Evolutionary conservation across 495 filamentous ascomycete species (phyloP), one percentile per base, ranked within the genome.

Genomic region (Delitschia confertaspora): DNA sequence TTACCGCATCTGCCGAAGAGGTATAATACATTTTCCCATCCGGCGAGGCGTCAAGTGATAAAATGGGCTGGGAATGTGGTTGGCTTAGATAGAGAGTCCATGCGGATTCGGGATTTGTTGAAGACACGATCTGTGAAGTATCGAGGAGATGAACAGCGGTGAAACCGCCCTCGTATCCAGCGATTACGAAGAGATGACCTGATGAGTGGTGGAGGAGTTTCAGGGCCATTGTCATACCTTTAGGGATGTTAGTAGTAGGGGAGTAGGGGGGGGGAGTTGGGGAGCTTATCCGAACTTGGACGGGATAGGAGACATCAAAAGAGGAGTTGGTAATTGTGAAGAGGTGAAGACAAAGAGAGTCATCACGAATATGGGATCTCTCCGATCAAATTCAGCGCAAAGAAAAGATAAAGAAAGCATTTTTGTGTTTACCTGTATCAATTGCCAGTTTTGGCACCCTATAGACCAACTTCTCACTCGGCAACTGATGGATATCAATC

Each of bases 171-270:
- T 98, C 91, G 65, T 88, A 94, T 25, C 83, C 91, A n/a, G 79
- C 80, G 3, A 78, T 62, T 9, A 93, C 60, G 11, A 69, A 63
- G 0, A 78, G 60, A 13, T 58, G 51, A 16, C 47, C 49, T 11
- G 44, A 48, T 10, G 42, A 63, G 57, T 63, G 65, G 57, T 69
- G 57, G 46, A 82, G 72, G 6, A 94, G 58, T 3, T 70, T 66
- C 9, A 94, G 64, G 17, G 82, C 78, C 91, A 98, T 95, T 19
- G 89, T 77, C 88, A 95, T 96, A 20, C 91, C 72, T 67, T 80
- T 80, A n/a, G 66, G 10, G 63, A 44, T 26, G 65, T 61, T 38
- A 42, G 42, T 11, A 21, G 13, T 40, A 6, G 35, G 29, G n/a
- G 7, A n/a, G n/a, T n/a, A n/a, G n/a, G n/a, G n/a, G n/a, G n/a